These are phyloP conservation scores for Tetracentron sinense DNA, from an alignment of 164 flowering plant genomes.

Conservation along the genomic window DNA sequence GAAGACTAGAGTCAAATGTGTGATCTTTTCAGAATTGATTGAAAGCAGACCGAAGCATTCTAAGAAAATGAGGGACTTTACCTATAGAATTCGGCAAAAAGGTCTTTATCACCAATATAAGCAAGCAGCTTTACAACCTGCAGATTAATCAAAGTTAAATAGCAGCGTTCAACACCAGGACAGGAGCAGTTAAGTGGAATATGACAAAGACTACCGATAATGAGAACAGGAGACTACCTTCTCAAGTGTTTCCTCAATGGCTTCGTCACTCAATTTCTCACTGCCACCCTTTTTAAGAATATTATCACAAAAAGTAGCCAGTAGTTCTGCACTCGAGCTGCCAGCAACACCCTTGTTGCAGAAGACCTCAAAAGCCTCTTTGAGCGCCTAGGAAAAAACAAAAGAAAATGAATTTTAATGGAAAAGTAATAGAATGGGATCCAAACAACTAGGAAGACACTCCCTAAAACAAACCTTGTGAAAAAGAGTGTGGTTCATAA, in stretches of 20 bases:
- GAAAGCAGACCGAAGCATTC: background rate
- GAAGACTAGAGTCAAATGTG: background rate
- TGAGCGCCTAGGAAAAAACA: constrained; percentile 58
- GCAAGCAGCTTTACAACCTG: constrained; percentile 93
- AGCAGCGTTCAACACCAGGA: background rate
- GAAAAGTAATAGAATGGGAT: background rate
- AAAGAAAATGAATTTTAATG: constrained; percentile 11
- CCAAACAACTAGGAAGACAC: background rate
- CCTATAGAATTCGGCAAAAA: constrained; percentile 95
- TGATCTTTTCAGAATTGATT: background rate
- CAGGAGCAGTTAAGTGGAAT: background rate
- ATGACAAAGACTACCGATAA: background rate
- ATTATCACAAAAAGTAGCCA: constrained; percentile 93
- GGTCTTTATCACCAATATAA: constrained; percentile 88
- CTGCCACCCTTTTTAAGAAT: constrained; percentile 92
- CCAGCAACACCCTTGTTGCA: constrained; percentile 94
- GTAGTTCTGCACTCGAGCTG: constrained; percentile 80
- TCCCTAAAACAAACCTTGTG: constrained; percentile 66
- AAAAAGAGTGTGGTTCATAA: constrained; percentile 75
- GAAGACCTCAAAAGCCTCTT: constrained; percentile 90
- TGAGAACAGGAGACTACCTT: constrained; percentile 39
- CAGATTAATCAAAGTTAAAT: constrained; percentile 11
- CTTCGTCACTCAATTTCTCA: constrained; percentile 94
- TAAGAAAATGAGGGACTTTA: constrained; percentile 20
- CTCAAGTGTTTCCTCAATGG: constrained; percentile 88